Base-by-base conservation (phyloP, 495 filamentous ascomycete species). In the Aspergillus affinis region DNA sequence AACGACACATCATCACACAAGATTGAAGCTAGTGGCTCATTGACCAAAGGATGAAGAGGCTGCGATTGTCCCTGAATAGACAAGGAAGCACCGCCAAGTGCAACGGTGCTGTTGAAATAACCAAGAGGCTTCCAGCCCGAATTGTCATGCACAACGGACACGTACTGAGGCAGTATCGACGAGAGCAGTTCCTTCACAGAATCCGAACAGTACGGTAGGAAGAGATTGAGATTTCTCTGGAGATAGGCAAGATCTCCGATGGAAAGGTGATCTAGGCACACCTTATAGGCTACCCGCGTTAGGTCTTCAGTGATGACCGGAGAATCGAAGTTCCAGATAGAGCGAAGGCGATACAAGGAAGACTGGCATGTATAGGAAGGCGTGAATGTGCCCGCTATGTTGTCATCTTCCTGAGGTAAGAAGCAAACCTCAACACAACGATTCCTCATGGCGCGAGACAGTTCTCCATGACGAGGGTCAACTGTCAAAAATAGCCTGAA, bases 381-480 rank as follows among this genome's bases (percentile, higher is more conserved):
- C 26, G 70, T 65, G 46, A 61, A 53, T 29, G 66, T 52, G 26
- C 48, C 45, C n/a, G 61, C 48, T 20, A 64, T 60, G 18, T 63
- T 56, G 26, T 68, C 59, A 26, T 64, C 47, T 44, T 75, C 70
- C 18, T 68, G 66, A 32, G 76, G 55, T 62, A 78, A 64, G 58
- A 99, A 79, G 63, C 86, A 96, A 7, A 99, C 87, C 72, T 99
- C 95, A 53, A 97, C 81, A 57, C 91, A 90, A 68, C 95, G 84
- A 71, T 99, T 99, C 55, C 95, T 83, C 95, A 99, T 98, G 4
- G 95, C 95, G 57, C 93, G 82, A 8, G 95, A 98, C 23, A 99
- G 80, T 69, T 99, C 95, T 10, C 95, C 95, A 72, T 96, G 88
- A 23, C 86, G 86, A 48, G 95, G 88, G 72, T 99, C 93, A 80